Conservation (phyloP, 306 rosid genomes). For the Clitoria ternatea region DNA sequence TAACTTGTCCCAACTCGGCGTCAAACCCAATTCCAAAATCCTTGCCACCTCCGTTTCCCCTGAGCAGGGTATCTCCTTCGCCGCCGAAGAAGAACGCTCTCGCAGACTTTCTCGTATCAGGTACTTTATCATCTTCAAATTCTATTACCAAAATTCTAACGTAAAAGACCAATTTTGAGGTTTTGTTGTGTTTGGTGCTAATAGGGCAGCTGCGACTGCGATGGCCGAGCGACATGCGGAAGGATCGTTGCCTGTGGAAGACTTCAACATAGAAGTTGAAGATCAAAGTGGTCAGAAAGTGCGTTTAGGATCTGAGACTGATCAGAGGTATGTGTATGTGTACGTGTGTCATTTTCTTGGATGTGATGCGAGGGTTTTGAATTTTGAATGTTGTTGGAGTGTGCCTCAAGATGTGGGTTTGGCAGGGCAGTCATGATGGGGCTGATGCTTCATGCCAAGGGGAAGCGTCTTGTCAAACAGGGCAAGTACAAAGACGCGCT, state of each 20-base stretch:
- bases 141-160: too few relatives aligned
- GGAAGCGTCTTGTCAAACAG: conserved; percentile 54
- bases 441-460: conserved; percentile 87
- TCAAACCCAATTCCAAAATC: conserved; percentile 71
- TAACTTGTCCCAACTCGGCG: conserved; percentile 53
- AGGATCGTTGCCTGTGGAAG: conserved; percentile 74
- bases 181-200: conserved; percentile 21
- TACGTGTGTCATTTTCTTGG: background rate
- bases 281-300: conserved; percentile 90
- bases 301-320: conserved; percentile 67
- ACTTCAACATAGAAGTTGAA: conserved; percentile 76
- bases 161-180: too few relatives aligned
- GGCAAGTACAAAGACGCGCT: conserved; percentile 74
- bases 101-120: conserved; percentile 62
- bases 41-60: conserved; percentile 45
- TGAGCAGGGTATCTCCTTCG: conserved; percentile 46
- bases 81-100: conserved; percentile 81
- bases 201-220: conserved; percentile 73
- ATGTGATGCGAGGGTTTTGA: too few relatives aligned
- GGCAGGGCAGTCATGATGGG: conserved; percentile 96
- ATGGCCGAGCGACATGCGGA: conserved; percentile 69
- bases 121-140: too few relatives aligned
- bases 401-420: too few relatives aligned
- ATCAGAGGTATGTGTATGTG: conserved; percentile 55
- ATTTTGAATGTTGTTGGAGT: too few relatives aligned